phyloP scores from a whole-genome alignment of 108 stramenopile species.

The Aureococcus anophagefferens region DNA sequence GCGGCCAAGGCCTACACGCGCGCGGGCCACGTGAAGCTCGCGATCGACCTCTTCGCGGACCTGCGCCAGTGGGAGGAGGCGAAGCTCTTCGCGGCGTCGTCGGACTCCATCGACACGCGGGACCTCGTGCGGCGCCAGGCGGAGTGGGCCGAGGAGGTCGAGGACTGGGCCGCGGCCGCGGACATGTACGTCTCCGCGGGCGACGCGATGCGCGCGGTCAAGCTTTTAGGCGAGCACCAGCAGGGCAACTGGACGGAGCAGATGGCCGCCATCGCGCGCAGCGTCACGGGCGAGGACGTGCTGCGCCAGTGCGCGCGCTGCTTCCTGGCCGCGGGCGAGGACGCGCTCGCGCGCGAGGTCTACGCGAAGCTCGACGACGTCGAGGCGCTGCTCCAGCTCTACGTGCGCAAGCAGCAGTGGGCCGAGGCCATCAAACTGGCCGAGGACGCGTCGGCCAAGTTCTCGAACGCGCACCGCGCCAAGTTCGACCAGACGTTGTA shows the following conservation, averaged over 20 bases:
- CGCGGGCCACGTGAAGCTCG: constrained; percentile 24
- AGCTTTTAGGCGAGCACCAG: constrained; percentile 29
- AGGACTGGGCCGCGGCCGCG: constrained; percentile 39
- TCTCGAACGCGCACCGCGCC: not conserved
- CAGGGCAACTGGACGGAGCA: constrained; percentile 25
- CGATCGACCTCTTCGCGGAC: constrained; percentile 49
- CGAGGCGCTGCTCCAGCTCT: constrained; percentile 18
- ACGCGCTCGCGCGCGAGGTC: constrained; percentile 37
- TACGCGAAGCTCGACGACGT: constrained; percentile 46
- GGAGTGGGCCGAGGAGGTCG: constrained; percentile 39
- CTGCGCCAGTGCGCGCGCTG: constrained; percentile 30
- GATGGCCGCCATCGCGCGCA: constrained; percentile 30
- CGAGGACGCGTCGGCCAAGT: not conserved
- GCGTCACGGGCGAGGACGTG: constrained; percentile 20
- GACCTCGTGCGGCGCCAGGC: constrained; percentile 42
- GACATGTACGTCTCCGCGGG: constrained; percentile 34
- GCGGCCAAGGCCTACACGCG: constrained; percentile 43
- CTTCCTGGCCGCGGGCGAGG: constrained; percentile 22
- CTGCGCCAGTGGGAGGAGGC: constrained; percentile 54
- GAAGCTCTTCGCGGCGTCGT: constrained; percentile 35
- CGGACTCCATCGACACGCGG: constrained; percentile 14
- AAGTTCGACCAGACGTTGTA: constrained; percentile 16
- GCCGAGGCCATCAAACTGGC: constrained; percentile 40
- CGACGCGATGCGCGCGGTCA: constrained; percentile 20
- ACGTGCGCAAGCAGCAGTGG: constrained; percentile 35